phyloP scores from a whole-genome alignment of 805 yeast genomes.

The Cyberlindnera mississippiensis region DNA sequence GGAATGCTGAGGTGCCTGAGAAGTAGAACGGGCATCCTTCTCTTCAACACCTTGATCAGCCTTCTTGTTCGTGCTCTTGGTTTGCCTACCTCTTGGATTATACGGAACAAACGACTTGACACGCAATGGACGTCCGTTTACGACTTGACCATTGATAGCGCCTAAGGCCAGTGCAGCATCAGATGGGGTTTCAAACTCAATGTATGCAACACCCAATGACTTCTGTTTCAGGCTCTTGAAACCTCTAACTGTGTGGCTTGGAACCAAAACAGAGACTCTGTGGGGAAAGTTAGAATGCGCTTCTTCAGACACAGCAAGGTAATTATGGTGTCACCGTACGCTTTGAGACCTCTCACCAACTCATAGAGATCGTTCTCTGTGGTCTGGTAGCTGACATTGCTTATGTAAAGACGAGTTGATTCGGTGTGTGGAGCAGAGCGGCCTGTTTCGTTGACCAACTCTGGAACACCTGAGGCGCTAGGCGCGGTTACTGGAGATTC shows the following conservation, averaged over 20 bases:
- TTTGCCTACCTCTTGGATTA: slow-evolving; percentile 27
- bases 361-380: slow-evolving; percentile 50
- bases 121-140: slow-evolving; percentile 39
- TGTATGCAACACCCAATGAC: slow-evolving; percentile 73
- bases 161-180: slow-evolving; percentile 62
- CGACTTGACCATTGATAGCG: slow-evolving; percentile 56
- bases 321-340: slow-evolving; percentile 33
- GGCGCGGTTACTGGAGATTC: not conserved
- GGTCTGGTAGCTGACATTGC: slow-evolving; percentile 49
- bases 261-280: slow-evolving; percentile 43
- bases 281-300: not conserved
- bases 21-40: not conserved
- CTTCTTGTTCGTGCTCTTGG: slow-evolving; percentile 5
- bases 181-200: slow-evolving; percentile 66
- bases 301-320: not conserved
- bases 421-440: not conserved
- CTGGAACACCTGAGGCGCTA: not conserved
- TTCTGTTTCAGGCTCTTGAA: slow-evolving; percentile 36
- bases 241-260: slow-evolving; percentile 49
- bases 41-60: not conserved
- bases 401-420: slow-evolving; percentile 44
- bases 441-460: not conserved
- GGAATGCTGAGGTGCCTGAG: too few species aligned
- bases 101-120: slow-evolving; percentile 43
- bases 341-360: slow-evolving; percentile 40